Evolutionary conservation across 1,284 basidiomycete species (phyloP), one percentile per base, ranked within the genome.

Genomic region (Pterula multifida): DNA sequence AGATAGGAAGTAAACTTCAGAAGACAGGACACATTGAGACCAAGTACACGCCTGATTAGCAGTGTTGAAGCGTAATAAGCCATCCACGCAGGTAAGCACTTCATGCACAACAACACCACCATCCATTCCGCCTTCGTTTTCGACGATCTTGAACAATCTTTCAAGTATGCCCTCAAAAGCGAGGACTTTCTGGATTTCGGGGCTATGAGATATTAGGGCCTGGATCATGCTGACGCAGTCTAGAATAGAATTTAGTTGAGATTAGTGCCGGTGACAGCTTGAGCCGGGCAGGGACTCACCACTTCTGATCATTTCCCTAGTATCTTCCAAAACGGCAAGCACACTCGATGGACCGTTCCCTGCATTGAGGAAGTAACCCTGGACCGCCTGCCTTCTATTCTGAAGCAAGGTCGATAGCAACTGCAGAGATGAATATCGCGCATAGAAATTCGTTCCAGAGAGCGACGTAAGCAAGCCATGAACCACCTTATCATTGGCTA

Each of bases 111-210:
- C 85, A 53, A 87, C 75, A 3, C 93, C 93, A 17, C 92, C 91
- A 57, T 98, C 94, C 35, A 95, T 75, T 0, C 96, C 92, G 36
- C 92, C 90, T 66, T 97, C 95, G 53, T 80, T 75, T 3, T 79
- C 76, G 54, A 98, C 78, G 47, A 92, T 92, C 53, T 85, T 85
- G 67, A 98, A 92, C 26, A 98, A 75, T 62, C 88, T 91, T 68
- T 99, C 95, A 61, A 99, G 98, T 0, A 89, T 90, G 25, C 96
- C 94, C 58, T 95, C 93, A 61, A 99, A 99, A 0, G 94, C 93
- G 39, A 98, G 80, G 21, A 98, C 84, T 68, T 98, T 98, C 63
- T 98, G 95, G 47, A 98, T 89, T 63, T 98, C 93, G 26, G 90
- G 80, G 59, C 89, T 98, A 56, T 91, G 85, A 1, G 81, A 79